phyloP scores from a whole-genome alignment of 2,329 filamentous ascomycete species.

The Capronia epimyces region DNA sequence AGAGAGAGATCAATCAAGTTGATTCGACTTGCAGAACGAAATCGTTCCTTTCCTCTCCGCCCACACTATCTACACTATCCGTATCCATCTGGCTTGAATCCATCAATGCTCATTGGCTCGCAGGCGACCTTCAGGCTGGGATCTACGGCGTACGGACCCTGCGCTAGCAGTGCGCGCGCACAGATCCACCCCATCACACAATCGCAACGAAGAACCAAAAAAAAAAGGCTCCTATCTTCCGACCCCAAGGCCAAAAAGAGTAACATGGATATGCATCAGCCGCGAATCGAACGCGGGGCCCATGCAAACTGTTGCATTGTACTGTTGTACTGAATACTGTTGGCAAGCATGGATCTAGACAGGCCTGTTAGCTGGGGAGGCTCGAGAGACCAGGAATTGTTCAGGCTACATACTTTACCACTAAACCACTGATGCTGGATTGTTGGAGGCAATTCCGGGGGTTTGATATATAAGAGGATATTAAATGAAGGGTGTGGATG shows the following conservation, averaged over 20 bases:
- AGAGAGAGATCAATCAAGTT: too few species aligned
- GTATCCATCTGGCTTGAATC: too few species aligned
- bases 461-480: not conserved
- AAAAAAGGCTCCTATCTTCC: not conserved
- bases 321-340: too few species aligned
- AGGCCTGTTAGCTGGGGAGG: not conserved
- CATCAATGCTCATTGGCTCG: too few species aligned
- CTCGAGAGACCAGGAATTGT: not conserved
- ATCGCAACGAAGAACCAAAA: not conserved
- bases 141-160: too few species aligned
- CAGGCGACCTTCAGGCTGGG: too few species aligned
- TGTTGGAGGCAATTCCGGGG: not conserved
- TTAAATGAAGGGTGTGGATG: too few species aligned
- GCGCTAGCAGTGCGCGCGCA: too few species aligned
- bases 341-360: conserved; percentile 16
- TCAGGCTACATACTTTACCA: conserved; percentile 3
- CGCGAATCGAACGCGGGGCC: conserved; percentile 18
- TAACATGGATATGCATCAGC: not conserved
- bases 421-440: conserved; percentile 11
- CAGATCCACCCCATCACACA: too few species aligned
- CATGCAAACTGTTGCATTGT: conserved; percentile 9
- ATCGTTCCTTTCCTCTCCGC: too few species aligned
- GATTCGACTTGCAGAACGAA: too few species aligned
- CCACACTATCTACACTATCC: too few species aligned
- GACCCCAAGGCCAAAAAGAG: not conserved